Base-by-base conservation (phyloP, 73 alveolate species). In the Paramecium tetraurelia region DNA sequence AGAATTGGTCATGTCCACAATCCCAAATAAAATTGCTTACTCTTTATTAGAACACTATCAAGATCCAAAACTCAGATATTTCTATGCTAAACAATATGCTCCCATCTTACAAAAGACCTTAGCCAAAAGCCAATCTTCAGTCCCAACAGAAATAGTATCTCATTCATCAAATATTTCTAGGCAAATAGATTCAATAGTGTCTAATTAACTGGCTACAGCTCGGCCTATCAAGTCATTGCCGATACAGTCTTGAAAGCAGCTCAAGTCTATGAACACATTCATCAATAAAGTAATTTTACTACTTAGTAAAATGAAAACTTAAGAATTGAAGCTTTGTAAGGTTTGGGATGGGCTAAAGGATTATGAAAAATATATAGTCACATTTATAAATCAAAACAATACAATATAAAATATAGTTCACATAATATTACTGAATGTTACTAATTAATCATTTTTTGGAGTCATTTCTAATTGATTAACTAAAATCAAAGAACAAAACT, bases 1-100 rank as follows among this genome's bases (percentile, higher is more conserved):
- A 24, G 90, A 80, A 80, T 29, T 89, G 16, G 68, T 83, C 24
- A 70, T 83, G 71, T 58, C 89, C 21, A 83, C 94, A 24, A 71
- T 70, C 7, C 94, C 94, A 46, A 48, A 69, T 46, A 89, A 89
- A 68, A 63, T 89, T 31, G 86, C 94, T 1, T 77, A 89, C 59
- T 58, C 71, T 14, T 59, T 89, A 41, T 46, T 44, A 31, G 94
- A 89, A 41, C 77, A 70, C 22, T 89, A 89, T 72, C 16, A 77
- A 70, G 94, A 89, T 31, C 94, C 94, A 7, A 89, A 89, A 70
- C 53, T 89, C 1, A 89, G 94, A 89, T 89, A 89, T 72, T 83
- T 36, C 44, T 89, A 70, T 59, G 94, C 92, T 10, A 83, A 72
- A 46, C 29, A 83, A 70, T 89, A 70, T 63, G 58, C 75, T 71